phyloP scores from a whole-genome alignment of 2,329 filamentous ascomycete species.

The Neofusicoccum laricinum region DNA sequence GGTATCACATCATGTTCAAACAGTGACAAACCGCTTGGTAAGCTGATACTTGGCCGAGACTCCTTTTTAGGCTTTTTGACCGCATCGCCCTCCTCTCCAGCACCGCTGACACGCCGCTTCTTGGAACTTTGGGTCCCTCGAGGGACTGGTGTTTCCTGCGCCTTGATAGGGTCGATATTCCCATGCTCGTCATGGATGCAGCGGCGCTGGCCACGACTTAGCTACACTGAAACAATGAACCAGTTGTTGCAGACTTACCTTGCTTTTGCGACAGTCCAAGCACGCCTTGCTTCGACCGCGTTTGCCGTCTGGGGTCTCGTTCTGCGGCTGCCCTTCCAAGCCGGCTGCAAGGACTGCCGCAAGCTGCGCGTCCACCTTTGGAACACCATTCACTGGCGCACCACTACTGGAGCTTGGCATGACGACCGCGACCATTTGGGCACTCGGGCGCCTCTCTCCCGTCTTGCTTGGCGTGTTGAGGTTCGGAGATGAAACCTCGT shows the following conservation, averaged over 20 bases:
- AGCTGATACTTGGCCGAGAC: neutral
- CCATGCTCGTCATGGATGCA: slow-evolving; percentile 66
- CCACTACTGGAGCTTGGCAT: neutral
- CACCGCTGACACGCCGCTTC: slow-evolving; percentile 45
- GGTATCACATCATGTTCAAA: slow-evolving; percentile 4
- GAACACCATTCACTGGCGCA: slow-evolving; percentile 10
- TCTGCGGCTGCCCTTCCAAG: slow-evolving; percentile 22
- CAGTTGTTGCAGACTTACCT: slow-evolving; percentile 45
- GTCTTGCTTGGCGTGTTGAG: neutral
- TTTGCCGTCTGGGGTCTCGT: slow-evolving; percentile 46
- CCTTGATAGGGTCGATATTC: slow-evolving; percentile 62
- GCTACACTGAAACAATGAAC: neutral
- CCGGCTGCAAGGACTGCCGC: neutral
- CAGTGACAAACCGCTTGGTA: neutral
- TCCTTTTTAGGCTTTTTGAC: slow-evolving; percentile 17
- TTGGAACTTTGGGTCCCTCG: slow-evolving; percentile 56
- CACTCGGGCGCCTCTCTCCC: slow-evolving; percentile 6
- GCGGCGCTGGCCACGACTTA: slow-evolving; percentile 51
- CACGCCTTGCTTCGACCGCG: slow-evolving; percentile 63
- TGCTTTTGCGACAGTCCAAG: slow-evolving; percentile 65
- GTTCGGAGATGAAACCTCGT: slow-evolving; percentile 40
- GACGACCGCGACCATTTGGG: slow-evolving; percentile 15
- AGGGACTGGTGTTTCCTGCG: slow-evolving; percentile 59
- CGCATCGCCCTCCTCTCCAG: slow-evolving; percentile 7
- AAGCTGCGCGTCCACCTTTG: slow-evolving; percentile 25